A percentile compares a stretch with the other conserved stretches of the same genome.
phyloP scores from a whole-genome alignment of 176 grass and related monocot species.

The Carex cristatella region DNA sequence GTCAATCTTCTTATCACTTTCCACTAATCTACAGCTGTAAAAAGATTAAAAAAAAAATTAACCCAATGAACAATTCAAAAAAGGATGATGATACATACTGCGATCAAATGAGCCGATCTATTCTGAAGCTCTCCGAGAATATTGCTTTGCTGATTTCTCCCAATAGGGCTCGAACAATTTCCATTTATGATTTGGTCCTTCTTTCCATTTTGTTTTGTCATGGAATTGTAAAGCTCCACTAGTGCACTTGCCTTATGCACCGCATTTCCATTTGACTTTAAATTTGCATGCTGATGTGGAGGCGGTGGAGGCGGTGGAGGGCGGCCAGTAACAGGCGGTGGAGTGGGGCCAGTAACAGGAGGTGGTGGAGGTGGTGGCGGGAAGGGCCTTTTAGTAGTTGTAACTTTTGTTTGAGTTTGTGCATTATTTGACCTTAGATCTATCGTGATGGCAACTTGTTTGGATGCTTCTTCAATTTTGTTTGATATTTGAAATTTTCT shows the following conservation, averaged over 20 bases:
- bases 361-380: constrained; percentile 35
- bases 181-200: constrained; percentile 30
- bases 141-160: constrained; percentile 33
- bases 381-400: constrained; percentile 20
- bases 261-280: constrained; percentile 22
- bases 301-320: constrained; percentile 33
- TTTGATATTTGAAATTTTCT: constrained; percentile 17
- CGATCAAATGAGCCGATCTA: constrained; percentile 68
- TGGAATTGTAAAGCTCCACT: constrained; percentile 72
- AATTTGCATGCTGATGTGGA: constrained; percentile 4
- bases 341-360: constrained; percentile 8
- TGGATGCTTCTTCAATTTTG: constrained; percentile 14
- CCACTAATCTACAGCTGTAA: not conserved
- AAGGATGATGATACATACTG: constrained; percentile 35
- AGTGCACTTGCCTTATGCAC: constrained; percentile 61
- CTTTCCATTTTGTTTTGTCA: constrained; percentile 52
- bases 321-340: constrained; percentile 15
- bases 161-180: constrained; percentile 18
- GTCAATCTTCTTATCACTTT: not conserved
- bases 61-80: not conserved
- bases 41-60: not conserved
- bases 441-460: not conserved
- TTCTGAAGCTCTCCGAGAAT: constrained; percentile 88
- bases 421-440: constrained; percentile 8
- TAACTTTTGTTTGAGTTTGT: constrained; percentile 13